Base-by-base conservation (phyloP, 1,284 basidiomycete species). In the Sporisorium iseilematis-ciliati region DNA sequence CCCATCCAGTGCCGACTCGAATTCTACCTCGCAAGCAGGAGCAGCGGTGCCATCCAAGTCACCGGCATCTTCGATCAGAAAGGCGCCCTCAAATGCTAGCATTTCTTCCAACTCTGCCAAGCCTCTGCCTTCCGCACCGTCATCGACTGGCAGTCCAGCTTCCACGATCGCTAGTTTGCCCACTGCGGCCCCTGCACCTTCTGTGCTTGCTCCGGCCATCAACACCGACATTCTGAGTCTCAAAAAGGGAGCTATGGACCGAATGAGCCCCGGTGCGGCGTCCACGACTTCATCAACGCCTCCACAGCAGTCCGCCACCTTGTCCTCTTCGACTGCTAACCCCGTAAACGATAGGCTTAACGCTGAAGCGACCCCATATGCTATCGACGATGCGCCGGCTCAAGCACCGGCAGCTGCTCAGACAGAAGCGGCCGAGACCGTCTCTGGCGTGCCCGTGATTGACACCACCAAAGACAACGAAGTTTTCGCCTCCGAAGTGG, bases 1-100 rank as follows among this genome's bases (percentile, higher is more conserved):
- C 7, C 33, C 29, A 7, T 45, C 57, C 43, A 61, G 45, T 46
- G 20, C 42, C 20, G 58, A 62, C n/a, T 48, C 67, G 5, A n/a
- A 57, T 1, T 26, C 52, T 11, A 31, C 43, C 26, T 21, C 38
- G 14, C 46, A 52, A 7, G 42, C 55, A 18, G 10, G 31, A 31
- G 7, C 26, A 29, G 38, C 35, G 11, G 35, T 43, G 31, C 35
- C 53, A 14, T 11, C 26, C 7, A 45, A 58, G 18, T 48, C 56
- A 26, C 45, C 61, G 6, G 54, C 61, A 2, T 53, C 68, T 5
- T 65, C 68, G 40, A 54, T 71, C 33, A 38, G 35, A 21, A 61
- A 40, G n/a, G 53, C 68, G n/a, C 18, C 58, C 14, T 71, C 68
- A 5, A 65, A 62, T n/a, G 58, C 68, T 25, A 65, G 62, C 46